phyloP scores from a whole-genome alignment of 2,329 filamentous ascomycete species.

The Sporothrix pseudoabietina region DNA sequence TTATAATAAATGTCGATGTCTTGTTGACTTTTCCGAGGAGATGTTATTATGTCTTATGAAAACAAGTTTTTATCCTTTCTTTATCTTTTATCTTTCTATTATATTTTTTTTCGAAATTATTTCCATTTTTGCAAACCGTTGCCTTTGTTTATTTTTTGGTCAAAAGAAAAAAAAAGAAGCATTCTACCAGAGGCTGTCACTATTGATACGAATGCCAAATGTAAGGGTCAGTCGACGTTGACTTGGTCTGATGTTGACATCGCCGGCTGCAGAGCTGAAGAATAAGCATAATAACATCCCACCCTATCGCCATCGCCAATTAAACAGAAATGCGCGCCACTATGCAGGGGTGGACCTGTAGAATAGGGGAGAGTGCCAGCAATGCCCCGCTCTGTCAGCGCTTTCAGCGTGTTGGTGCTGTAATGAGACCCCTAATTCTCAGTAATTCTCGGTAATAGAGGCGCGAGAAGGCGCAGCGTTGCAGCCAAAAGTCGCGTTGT shows the following conservation, averaged over 20 bases:
- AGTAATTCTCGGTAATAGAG: no score
- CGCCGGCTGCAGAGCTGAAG: conserved; percentile 1
- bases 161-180: no score
- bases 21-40: no score
- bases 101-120: no score
- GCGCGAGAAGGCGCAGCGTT: background rate
- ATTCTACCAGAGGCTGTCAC: no score
- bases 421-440: background rate
- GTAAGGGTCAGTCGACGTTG: background rate
- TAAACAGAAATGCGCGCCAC: background rate
- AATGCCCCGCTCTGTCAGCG: no score
- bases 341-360: background rate
- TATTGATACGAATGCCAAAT: background rate
- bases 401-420: background rate
- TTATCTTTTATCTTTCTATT: no score
- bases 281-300: conserved; percentile 5
- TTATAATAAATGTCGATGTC: no score
- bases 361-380: background rate
- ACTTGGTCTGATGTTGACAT: background rate
- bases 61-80: background rate
- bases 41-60: background rate
- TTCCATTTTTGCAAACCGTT: background rate
- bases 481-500: conserved; percentile 6
- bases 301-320: background rate
- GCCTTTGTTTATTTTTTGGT: no score